Conservation (phyloP, 2,329 filamentous ascomycete species). For the Onygenales sp. region DNA sequence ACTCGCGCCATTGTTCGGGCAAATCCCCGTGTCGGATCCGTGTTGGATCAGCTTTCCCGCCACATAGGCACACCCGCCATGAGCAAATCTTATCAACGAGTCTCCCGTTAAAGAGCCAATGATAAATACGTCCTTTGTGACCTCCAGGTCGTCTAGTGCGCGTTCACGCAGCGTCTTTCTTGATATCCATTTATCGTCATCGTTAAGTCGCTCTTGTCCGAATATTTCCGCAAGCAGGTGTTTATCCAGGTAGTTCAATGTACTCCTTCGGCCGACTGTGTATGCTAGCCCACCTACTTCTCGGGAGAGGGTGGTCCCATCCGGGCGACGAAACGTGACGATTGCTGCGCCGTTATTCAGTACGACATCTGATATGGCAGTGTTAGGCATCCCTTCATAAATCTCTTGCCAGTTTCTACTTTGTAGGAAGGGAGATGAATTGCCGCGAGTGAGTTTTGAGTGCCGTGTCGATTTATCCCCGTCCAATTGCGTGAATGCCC, state of each 20-base stretch:
- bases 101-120: slow-evolving; percentile 53
- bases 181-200: slow-evolving; percentile 33
- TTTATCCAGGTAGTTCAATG: slow-evolving; percentile 42
- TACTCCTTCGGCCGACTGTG: slow-evolving; percentile 48
- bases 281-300: slow-evolving; percentile 43
- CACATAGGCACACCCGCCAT: slow-evolving; percentile 49
- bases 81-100: slow-evolving; percentile 50
- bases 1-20: slow-evolving; percentile 10
- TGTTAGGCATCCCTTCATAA: slow-evolving; percentile 50
- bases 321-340: slow-evolving; percentile 35
- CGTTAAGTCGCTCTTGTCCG: slow-evolving; percentile 11
- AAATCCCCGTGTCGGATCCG: neutral
- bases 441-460: slow-evolving; percentile 19
- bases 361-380: slow-evolving; percentile 35
- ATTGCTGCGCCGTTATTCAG: slow-evolving; percentile 20
- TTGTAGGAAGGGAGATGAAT: slow-evolving; percentile 37
- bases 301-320: slow-evolving; percentile 36
- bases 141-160: slow-evolving; percentile 43
- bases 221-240: slow-evolving; percentile 41
- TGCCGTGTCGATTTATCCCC: slow-evolving; percentile 7
- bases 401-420: slow-evolving; percentile 40
- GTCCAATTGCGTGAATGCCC: slow-evolving; percentile 27
- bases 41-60: slow-evolving; percentile 42
- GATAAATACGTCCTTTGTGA: slow-evolving; percentile 45
- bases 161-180: slow-evolving; percentile 45